Percentiles rank a stretch among this genome's conserved stretches.
Conservation (phyloP, 345 rosid genomes). For the Iberis pinnata region DNA sequence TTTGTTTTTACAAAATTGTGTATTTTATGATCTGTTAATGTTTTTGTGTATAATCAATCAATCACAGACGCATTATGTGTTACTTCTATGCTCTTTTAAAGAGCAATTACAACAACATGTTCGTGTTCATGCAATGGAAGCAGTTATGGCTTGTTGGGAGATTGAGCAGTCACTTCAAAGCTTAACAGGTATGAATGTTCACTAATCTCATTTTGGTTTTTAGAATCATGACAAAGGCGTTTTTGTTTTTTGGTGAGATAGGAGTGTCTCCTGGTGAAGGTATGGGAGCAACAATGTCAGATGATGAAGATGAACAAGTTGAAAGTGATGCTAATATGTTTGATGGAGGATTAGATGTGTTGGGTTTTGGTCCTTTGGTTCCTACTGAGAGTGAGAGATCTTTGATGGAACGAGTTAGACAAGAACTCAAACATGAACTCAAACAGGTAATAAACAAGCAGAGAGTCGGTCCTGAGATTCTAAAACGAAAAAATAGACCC, state of each 20-base stretch:
- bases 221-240: background rate
- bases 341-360: slow-evolving; percentile 68
- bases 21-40: too few relatives aligned
- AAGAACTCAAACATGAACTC: slow-evolving; percentile 86
- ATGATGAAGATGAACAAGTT: slow-evolving; percentile 89
- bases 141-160: slow-evolving; percentile 99
- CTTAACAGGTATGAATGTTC: slow-evolving; percentile 53
- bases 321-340: slow-evolving; percentile 79
- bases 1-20: too few relatives aligned
- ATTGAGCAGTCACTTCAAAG: slow-evolving; percentile 95
- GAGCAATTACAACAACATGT: slow-evolving; percentile 98
- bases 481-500: too few relatives aligned
- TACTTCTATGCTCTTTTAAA: slow-evolving; percentile 87
- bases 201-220: background rate
- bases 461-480: too few relatives aligned
- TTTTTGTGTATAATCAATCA: background rate
- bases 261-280: slow-evolving; percentile 98
- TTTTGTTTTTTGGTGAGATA: slow-evolving; percentile 27
- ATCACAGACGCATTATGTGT: slow-evolving; percentile 79
- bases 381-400: slow-evolving; percentile 98
- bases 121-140: slow-evolving; percentile 99
- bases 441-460: slow-evolving; percentile 49
- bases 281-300: slow-evolving; percentile 96
- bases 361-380: slow-evolving; percentile 92
- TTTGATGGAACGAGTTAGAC: slow-evolving; percentile 95